Evolutionary conservation across 1,284 basidiomycete genomes (phyloP), one percentile per base, ranked within the genome.

Genomic region (Wolfiporia cocos): DNA sequence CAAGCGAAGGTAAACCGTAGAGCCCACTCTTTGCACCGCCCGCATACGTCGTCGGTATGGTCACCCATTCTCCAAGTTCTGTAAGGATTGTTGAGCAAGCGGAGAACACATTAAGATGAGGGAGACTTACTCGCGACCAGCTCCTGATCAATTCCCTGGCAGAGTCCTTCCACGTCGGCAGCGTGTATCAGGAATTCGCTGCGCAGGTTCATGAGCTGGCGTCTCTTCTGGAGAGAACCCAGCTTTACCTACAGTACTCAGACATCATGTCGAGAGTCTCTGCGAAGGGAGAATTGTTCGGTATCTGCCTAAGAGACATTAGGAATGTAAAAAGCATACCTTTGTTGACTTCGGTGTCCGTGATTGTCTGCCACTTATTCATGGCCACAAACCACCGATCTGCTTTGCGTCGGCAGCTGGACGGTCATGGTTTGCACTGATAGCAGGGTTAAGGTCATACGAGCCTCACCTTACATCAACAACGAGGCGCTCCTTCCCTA

Each of bases 281-380:
- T 92, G 52, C 4, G n/a, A n/a, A n/a, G n/a, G n/a, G n/a, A n/a
- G n/a, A n/a, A n/a, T n/a, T n/a, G n/a, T n/a, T n/a, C n/a, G n/a
- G n/a, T n/a, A n/a, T n/a, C n/a, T n/a, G n/a, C n/a, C n/a, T n/a
- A n/a, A n/a, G n/a, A n/a, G n/a, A n/a, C n/a, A n/a, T n/a, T n/a
- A n/a, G n/a, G n/a, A n/a, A n/a, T n/a, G n/a, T n/a, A n/a, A n/a
- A n/a, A n/a, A n/a, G n/a, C n/a, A 12, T 43, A 86, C 90, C 88
- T 76, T 83, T 69, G 46, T 76, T 86, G 15, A 99, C 89, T 56
- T 89, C 84, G 83, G 92, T 92, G 56, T 98, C 90, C 0, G 96
- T 98, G 41, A 97, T 76, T 44, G 89, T 86, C 63, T 97, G 94
- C 96, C 96, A 99, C 57, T 93, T 91, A 66, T 99, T 97, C 93